These are phyloP conservation scores for Linaria vulgaris DNA, from an alignment of 257 asterid species.

Conservation along the genomic window DNA sequence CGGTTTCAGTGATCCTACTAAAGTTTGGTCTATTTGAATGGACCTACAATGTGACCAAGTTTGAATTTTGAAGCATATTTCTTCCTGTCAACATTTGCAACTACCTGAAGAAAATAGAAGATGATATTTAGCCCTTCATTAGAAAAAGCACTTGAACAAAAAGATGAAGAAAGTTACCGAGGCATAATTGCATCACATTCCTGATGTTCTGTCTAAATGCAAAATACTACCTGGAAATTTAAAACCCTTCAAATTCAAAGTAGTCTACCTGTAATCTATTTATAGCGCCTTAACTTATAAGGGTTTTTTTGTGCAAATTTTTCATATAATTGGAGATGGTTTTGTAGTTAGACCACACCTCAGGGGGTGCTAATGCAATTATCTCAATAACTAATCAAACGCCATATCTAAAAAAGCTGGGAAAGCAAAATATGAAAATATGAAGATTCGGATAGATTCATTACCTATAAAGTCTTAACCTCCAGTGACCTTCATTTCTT, in stretches of 20 bases:
- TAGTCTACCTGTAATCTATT: too few relatives aligned
- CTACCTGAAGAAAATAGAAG: neutral
- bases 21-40: slow-evolving; percentile 25
- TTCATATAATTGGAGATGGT: too few relatives aligned
- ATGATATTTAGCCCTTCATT: too few relatives aligned
- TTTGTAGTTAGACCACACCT: too few relatives aligned
- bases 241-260: too few relatives aligned
- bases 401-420: slow-evolving; percentile 45
- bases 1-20: slow-evolving; percentile 34
- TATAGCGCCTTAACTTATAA: too few relatives aligned
- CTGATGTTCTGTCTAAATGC: too few relatives aligned
- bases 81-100: neutral
- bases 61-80: neutral
- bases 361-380: slow-evolving; percentile 87
- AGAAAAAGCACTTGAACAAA: too few relatives aligned
- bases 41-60: neutral
- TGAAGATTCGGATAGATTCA: slow-evolving; percentile 61
- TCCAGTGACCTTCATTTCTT: slow-evolving; percentile 64
- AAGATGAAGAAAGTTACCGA: slow-evolving; percentile 6
- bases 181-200: too few relatives aligned
- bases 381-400: slow-evolving; percentile 71
- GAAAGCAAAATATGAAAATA: neutral
- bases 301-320: too few relatives aligned
- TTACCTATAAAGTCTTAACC: slow-evolving; percentile 50
- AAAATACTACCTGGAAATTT: too few relatives aligned